Evolutionary conservation across 75 land plant genomes (phyloP), one percentile per base, ranked within the genome.

Genomic region (Ceratopteris richardii): DNA sequence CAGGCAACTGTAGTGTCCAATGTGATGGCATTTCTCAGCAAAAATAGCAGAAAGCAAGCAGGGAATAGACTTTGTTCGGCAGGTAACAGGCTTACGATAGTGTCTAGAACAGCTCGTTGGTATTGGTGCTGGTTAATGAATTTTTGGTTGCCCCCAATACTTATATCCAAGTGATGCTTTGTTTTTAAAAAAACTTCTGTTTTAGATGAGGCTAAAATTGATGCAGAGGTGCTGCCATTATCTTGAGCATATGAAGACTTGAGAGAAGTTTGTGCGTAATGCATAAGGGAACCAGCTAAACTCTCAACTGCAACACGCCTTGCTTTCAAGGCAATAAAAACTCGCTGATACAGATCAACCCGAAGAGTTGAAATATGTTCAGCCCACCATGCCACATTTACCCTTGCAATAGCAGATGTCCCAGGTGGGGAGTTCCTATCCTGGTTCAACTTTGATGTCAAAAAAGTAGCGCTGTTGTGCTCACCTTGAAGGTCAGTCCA

Each of bases 351-450:
- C 71, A 88, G 27, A 52, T 81, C 82, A 59, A 78, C 26, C 0
- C 80, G 70, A 50, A 84, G 82, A 48, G 67, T 73, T 14, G 82
- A 78, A 5, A 88, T 75, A 60, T 79, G 85, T 60, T 84, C 85
- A 13, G 78, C 74, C 92, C 92, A 88, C 88, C 88, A 88, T 54
- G 81, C 92, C n/a, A 73, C 81, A 13, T 77, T 30, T 10, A 77
- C 62, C 62, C 20, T 70, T 14, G 14, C 14, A 40, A 9, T 40
- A 9, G 14, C 9, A 14, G 42, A 10, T 40, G 9, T 9, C 62
- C 62, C 69, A 23, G 69, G 31, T 60, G 29, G 44, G 30, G 68
- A 44, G 18, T 63, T 66, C 17, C 26, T 61, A 1, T 21, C n/a
- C n/a, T n/a, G n/a, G n/a, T n/a, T n/a, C n/a, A n/a, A n/a, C n/a